These are phyloP conservation scores for Miscanthus lutarioriparius DNA, from an alignment of 176 grass and related monocot species.

Conservation along the genomic window DNA sequence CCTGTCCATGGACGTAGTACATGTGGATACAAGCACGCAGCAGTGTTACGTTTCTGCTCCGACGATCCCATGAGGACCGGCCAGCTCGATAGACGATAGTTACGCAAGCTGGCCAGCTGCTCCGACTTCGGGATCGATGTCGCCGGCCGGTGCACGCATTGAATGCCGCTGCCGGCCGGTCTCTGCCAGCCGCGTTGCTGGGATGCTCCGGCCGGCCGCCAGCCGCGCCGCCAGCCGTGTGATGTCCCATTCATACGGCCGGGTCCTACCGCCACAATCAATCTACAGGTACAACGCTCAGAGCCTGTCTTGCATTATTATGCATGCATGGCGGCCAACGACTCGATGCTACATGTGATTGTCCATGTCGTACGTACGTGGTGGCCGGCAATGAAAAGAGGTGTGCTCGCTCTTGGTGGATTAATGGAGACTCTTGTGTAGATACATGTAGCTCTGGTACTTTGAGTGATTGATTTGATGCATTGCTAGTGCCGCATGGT, in stretches of 20 bases:
- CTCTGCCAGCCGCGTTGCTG: background rate
- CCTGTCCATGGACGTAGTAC: no score
- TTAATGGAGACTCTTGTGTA: background rate
- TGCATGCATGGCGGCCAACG: conserved; percentile 18
- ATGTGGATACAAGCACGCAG: no score
- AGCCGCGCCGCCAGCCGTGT: conserved; percentile 19
- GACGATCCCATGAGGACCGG: no score
- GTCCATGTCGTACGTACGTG: background rate
- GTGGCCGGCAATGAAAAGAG: background rate
- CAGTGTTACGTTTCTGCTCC: no score
- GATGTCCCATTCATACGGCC: background rate
- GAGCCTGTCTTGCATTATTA: background rate
- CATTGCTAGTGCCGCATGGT: background rate
- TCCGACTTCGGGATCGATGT: conserved; percentile 19
- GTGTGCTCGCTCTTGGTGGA: background rate
- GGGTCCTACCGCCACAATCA: background rate
- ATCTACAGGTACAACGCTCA: conserved; percentile 25
- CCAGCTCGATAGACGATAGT: no score
- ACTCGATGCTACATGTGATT: conserved; percentile 12
- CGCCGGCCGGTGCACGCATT: conserved; percentile 17
- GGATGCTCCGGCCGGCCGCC: background rate
- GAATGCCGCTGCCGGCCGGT: background rate
- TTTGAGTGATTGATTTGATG: background rate
- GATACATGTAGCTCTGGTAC: background rate
- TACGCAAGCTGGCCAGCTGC: background rate